Base-by-base conservation (phyloP, 140 eudicot species). In the Stevia rebaudiana region DNA sequence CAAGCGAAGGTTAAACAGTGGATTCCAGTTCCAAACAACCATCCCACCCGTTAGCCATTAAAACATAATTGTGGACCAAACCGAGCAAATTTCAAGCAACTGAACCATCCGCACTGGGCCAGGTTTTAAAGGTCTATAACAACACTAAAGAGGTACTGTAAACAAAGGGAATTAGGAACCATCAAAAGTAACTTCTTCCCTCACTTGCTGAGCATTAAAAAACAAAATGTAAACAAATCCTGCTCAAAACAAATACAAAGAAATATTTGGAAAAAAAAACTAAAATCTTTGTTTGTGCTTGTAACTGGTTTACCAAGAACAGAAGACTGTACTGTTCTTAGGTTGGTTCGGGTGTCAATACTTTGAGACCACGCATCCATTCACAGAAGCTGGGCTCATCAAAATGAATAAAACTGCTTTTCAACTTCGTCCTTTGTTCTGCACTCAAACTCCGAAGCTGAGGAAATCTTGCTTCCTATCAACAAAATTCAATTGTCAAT, bases 381-480 rank as follows among this genome's bases (percentile, higher is more conserved):
- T 92, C 98, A 52, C 95, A 85, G 63, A 88, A 88, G 62, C 98
- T 88, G 17, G 98, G 98, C 62, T 88, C 96, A 23, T 88, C 96
- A 71, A 92, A 92, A 72, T 85, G 89, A 55, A 92, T 60, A 78
- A 92, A 88, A 79, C 96, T 92, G 58, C 90, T 83, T 72, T 85
- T 92, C 75, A 92, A 65, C 78, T 92, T 92, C 36, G 83, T 82
- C 65, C 98, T 74, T 72, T 81, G 90, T 28, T 88, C 96, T 63
- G 81, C 36, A 21, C 73, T 83, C 84, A 92, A 72, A 4, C 95
- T 79, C 23, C 90, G 75, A 53, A 92, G 98, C 77, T 92, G 98
- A 6, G 98, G 98, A 65, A 92, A 92, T 74, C 98, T 85, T 66
- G 98, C 98, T 69, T 92, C 98, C 98, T 92, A 86, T 42, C 83